These are phyloP conservation scores for Elymus sibiricus DNA, from an alignment of 176 grass and related monocot species.

Conservation along the genomic window DNA sequence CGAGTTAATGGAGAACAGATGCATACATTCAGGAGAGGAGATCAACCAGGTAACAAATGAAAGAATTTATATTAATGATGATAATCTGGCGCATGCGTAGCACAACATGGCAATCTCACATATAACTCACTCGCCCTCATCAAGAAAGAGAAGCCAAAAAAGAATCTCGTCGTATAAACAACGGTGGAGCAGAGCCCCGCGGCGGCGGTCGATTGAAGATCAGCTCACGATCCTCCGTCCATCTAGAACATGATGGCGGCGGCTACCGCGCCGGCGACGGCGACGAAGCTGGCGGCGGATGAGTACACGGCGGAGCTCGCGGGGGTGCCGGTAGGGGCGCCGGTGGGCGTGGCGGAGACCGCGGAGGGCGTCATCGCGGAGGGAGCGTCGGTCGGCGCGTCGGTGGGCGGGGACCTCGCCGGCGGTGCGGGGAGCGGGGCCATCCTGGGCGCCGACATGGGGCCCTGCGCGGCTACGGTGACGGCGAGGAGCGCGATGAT, in stretches of 20 bases:
- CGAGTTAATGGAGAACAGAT: not conserved
- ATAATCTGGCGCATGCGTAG: not conserved
- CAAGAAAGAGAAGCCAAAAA: not conserved
- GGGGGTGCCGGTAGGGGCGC: not conserved
- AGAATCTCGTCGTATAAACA: not conserved
- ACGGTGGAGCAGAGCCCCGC: not conserved
- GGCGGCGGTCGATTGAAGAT: not conserved
- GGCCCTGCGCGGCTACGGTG: slow-evolving; percentile 24
- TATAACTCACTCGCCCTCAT: not conserved
- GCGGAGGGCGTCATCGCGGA: not conserved
- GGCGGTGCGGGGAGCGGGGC: slow-evolving; percentile 43
- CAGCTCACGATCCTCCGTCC: not conserved
- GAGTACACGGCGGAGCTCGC: not conserved
- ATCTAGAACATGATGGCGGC: slow-evolving; percentile 47
- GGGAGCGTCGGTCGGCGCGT: not conserved
- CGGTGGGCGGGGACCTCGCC: slow-evolving; percentile 23
- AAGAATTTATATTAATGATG: not conserved
- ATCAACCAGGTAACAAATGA: not conserved
- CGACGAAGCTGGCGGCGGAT: slow-evolving; percentile 27
- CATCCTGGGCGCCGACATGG: slow-evolving; percentile 40
- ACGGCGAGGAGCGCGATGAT: slow-evolving; percentile 29
- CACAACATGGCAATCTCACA: not conserved
- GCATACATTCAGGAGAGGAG: not conserved
- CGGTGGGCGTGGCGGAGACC: slow-evolving; percentile 2
- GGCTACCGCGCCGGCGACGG: slow-evolving; percentile 36